Base-by-base conservation (phyloP, 352 stramenopile species). In the Pythium rhizo-oryzae region DNA sequence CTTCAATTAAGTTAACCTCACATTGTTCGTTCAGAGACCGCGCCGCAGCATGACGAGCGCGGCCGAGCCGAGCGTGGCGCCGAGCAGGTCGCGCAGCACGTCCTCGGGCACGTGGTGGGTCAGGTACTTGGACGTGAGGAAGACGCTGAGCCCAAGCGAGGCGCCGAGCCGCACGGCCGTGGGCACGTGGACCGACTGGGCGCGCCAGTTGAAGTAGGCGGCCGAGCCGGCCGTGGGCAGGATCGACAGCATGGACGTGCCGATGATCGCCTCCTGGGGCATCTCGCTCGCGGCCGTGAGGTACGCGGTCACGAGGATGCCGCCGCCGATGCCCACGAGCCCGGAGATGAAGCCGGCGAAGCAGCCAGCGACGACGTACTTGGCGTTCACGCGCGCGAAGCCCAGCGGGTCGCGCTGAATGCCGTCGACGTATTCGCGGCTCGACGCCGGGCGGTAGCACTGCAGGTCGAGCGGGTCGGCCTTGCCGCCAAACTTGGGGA, bases 241-340 rank as follows among this genome's bases (percentile, higher is more conserved):
- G 55, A 96, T 91, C 33, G 81, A 91, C n/a, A 96, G 65, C 52
- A 96, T 72, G 58, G 87, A 96, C 19, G 87, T 96, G 47, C 87
- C 87, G 52, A 96, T 93, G 69, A 96, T 93, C 7, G 74, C 75
- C 57, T 82, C 78, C 70, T 96, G 87, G 12, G 87, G 83, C 87
- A 96, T 93, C 71, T 96, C 87, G 69, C 87, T 96, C 8, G 85
- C 83, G 33, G 86, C 83, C 19, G 87, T 96, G 55, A 96, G 73
- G 69, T 96, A 96, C 4, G 87, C 84, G 15, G 87, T 96, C 70
- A 96, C 94, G 61, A 96, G 78, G 62, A 96, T 92, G 21, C 87
- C 87, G 59, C 87, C 87, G 70, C 87, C 87, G 33, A 94, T 74
- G 30, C 87, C 87, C 43, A 85, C 94, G 9, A 96, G 73, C 1